These are phyloP conservation scores for Tylopilus orsonianus DNA, from an alignment of 1,284 basidiomycete genomes.

Conservation along the genomic window DNA sequence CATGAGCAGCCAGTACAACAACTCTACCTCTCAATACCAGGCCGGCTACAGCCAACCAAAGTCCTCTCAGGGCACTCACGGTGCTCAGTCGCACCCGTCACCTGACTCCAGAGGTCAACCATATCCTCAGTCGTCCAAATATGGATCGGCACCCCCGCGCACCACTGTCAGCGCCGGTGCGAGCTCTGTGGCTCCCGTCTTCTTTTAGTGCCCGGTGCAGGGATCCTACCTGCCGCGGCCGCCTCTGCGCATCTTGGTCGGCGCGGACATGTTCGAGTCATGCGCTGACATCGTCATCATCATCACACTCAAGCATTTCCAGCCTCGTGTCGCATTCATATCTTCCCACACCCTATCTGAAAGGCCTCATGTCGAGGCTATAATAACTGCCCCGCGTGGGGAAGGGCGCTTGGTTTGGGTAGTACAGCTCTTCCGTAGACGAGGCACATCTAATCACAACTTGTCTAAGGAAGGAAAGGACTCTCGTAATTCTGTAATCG, in stretches of 20 bases:
- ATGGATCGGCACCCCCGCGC: constrained; percentile 33
- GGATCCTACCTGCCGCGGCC: neutral
- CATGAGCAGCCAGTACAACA: constrained; percentile 46
- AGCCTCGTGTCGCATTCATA: constrained; percentile 6
- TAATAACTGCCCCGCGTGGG: constrained; percentile 2
- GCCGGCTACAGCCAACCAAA: constrained; percentile 24
- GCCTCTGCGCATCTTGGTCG: neutral
- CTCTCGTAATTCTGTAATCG: constrained; percentile 19
- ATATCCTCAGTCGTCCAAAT: constrained; percentile 35
- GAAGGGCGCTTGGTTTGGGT: constrained; percentile 10
- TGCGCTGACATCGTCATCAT: neutral
- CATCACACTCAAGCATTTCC: neutral
- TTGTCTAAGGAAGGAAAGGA: constrained; percentile 21
- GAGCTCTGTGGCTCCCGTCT: constrained; percentile 44
- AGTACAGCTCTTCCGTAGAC: constrained; percentile 4
- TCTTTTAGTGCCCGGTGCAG: constrained; percentile 42
- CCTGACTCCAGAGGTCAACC: constrained; percentile 23
- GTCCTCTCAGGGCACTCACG: constrained; percentile 21
- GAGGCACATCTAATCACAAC: constrained; percentile 22
- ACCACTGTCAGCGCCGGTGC: constrained; percentile 46
- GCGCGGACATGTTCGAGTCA: neutral
- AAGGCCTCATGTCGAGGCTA: constrained; percentile 7
- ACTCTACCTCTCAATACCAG: constrained; percentile 34
- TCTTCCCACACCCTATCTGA: constrained; percentile 3
- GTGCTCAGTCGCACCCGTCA: constrained; percentile 21